Conservation (phyloP, 2,329 filamentous ascomycete genomes). For the Pyrenophora teres region DNA sequence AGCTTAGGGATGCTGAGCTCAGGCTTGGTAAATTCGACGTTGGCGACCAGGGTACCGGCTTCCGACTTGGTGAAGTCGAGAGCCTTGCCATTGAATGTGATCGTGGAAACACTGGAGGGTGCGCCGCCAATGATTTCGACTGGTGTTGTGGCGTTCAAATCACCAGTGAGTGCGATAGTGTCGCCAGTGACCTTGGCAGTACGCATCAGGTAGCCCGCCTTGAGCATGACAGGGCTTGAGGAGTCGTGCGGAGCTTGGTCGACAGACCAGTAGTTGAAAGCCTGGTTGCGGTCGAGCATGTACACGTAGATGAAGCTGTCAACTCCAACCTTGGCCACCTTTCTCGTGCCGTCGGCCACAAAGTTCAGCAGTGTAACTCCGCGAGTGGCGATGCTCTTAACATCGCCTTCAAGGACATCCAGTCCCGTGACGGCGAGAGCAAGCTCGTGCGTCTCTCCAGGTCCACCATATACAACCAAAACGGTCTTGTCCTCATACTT, state of each 20-base stretch:
- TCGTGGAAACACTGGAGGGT: conserved; percentile 55
- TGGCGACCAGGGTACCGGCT: conserved; percentile 57
- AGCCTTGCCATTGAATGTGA: conserved; percentile 65
- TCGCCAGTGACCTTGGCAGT: conserved; percentile 61
- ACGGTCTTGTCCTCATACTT: conserved; percentile 63
- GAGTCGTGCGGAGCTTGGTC: conserved; percentile 49
- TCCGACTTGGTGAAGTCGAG: conserved; percentile 48
- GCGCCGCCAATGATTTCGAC: conserved; percentile 71
- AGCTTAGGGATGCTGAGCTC: conserved; percentile 63
- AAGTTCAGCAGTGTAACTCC: conserved; percentile 59
- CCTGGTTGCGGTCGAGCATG: conserved; percentile 65
- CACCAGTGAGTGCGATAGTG: conserved; percentile 68
- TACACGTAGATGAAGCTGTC: conserved; percentile 58
- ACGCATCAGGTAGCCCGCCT: conserved; percentile 68
- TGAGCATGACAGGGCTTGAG: conserved; percentile 58
- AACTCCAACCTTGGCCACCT: conserved; percentile 55
- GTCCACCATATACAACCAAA: conserved; percentile 67
- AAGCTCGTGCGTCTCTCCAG: conserved; percentile 67
- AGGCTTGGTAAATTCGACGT: conserved; percentile 57
- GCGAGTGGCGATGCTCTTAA: conserved; percentile 45
- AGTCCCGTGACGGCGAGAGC: conserved; percentile 51
- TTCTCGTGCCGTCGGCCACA: conserved; percentile 59
- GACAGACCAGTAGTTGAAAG: conserved; percentile 72
- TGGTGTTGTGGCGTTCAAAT: conserved; percentile 71
- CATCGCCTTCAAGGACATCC: conserved; percentile 50